Evolutionary conservation across 371 early-diverging fungal genomes (phyloP), one percentile per base, ranked within the genome.

Genomic region (Apophysomyces variabilis): DNA sequence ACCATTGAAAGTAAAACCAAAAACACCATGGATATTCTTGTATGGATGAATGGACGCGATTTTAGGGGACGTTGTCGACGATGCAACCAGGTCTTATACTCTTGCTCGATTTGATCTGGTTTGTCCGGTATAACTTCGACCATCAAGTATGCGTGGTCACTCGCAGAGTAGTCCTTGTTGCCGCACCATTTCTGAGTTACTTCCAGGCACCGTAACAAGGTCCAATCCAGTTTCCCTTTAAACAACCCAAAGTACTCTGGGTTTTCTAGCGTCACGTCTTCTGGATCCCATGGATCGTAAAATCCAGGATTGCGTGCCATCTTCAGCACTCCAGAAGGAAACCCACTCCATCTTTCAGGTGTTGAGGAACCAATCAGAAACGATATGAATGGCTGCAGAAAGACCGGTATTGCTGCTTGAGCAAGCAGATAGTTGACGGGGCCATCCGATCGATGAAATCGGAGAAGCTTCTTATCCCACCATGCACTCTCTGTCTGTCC

Each of bases 161-260:
- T 89, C 8, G 83, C 86, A 3, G 71, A 68, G 66, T 87, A 92
- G 61, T 89, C 84, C 43, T 81, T 71, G 70, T 94, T 93, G 4
- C 86, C 89, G 66, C 86, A 85, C 70, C 74, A 70, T 38, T 82
- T 74, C 2, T 72, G 62, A 6, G 76, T 65, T 7, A 90, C 85
- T 14, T 82, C 69, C 62, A 92, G 71, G 63, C 87, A 82, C 63
- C 83, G 80, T 43, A 90, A 70, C 66, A 94, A 79, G 1, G 91
- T 85, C 87, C 91, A 93, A 71, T 94, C 94, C 12, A 91, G 79
- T 58, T 93, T 94, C 7, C 89, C 94, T 9, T 82, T 74, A 66
- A 87, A 90, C 57, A 87, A 62, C 3, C 91, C 91, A 47, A 80
- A 79, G 59, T 90, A 89, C 38, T 65, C 72, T 44, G 83, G 85